Evolutionary conservation across 2,329 filamentous ascomycete species (phyloP).

Genomic region (Hymenoscyphus salicellus): DNA sequence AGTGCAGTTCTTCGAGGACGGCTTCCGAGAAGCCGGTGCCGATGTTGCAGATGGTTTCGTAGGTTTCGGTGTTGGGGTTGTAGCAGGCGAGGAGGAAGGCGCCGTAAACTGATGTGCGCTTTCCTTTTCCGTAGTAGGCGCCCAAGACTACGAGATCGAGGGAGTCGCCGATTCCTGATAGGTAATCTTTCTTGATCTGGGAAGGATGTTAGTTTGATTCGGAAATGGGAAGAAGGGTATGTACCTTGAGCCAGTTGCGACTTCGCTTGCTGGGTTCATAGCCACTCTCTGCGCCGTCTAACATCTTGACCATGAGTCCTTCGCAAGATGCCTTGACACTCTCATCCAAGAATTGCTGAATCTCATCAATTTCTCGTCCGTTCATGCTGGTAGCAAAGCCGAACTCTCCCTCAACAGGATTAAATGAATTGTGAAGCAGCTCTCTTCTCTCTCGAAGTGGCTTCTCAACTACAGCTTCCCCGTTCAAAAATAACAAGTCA

Average conservation of each 20-base stretch:
- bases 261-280: conserved; percentile 96
- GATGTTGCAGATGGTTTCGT: conserved; percentile 97
- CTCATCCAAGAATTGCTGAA: conserved; percentile 87
- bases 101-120: conserved; percentile 92
- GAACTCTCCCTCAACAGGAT: conserved; percentile 82
- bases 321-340: conserved; percentile 95
- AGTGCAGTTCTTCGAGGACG: conserved; percentile 84
- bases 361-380: conserved; percentile 86
- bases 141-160: conserved; percentile 94
- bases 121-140: conserved; percentile 90
- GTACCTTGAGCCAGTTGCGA: conserved; percentile 95
- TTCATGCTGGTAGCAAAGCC: conserved; percentile 84
- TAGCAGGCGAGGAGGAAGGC: conserved; percentile 95
- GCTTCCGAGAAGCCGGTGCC: conserved; percentile 95
- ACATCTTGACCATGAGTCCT: conserved; percentile 99
- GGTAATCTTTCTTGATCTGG: conserved; percentile 96
- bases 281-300: conserved; percentile 86
- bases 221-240: conserved; percentile 14
- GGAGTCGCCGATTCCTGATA: conserved; percentile 88
- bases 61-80: conserved; percentile 74
- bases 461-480: conserved; percentile 83
- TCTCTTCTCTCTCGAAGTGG: conserved; percentile 79
- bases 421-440: conserved; percentile 70
- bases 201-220: conserved; percentile 9
- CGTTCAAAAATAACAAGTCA: conserved; percentile 89